Percentiles rank a stretch among this genome's conserved stretches.
Evolutionary conservation across 306 rosid species (phyloP).

Genomic region (Cicer arietinum): DNA sequence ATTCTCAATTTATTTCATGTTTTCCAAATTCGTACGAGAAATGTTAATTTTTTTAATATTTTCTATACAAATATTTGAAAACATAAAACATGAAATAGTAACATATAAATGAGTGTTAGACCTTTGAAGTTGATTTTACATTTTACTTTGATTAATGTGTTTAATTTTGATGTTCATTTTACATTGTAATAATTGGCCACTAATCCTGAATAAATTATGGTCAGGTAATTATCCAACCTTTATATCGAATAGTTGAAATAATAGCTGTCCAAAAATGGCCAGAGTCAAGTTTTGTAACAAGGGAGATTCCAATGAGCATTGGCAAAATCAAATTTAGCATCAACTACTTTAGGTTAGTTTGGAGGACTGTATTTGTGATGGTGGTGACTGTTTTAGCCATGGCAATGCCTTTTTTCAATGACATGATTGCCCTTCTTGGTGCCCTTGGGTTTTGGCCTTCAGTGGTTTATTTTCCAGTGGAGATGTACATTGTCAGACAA

Average conservation of each 20-base stretch:
- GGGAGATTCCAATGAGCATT: slow-evolving; percentile 41
- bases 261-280: slow-evolving; percentile 56
- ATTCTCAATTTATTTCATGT: no score
- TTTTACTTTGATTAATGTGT: neutral
- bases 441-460: slow-evolving; percentile 68
- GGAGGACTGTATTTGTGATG: slow-evolving; percentile 59
- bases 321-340: slow-evolving; percentile 40
- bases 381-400: slow-evolving; percentile 46
- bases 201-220: slow-evolving; percentile 11
- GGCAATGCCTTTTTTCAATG: slow-evolving; percentile 66
- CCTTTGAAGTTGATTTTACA: no score
- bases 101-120: no score
- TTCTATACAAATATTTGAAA: no score
- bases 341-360: slow-evolving; percentile 56
- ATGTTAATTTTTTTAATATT: no score
- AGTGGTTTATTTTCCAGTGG: slow-evolving; percentile 62
- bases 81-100: no score
- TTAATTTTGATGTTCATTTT: neutral
- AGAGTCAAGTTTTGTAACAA: slow-evolving; percentile 48
- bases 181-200: neutral
- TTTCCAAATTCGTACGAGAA: no score
- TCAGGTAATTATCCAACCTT: slow-evolving; percentile 58
- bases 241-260: slow-evolving; percentile 53
- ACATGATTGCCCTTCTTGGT: slow-evolving; percentile 63
- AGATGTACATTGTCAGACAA: slow-evolving; percentile 60